Evolutionary conservation across 225 moss, liverwort and hornwort genomes (phyloP).

Genomic region (Marchantia polymorpha): DNA sequence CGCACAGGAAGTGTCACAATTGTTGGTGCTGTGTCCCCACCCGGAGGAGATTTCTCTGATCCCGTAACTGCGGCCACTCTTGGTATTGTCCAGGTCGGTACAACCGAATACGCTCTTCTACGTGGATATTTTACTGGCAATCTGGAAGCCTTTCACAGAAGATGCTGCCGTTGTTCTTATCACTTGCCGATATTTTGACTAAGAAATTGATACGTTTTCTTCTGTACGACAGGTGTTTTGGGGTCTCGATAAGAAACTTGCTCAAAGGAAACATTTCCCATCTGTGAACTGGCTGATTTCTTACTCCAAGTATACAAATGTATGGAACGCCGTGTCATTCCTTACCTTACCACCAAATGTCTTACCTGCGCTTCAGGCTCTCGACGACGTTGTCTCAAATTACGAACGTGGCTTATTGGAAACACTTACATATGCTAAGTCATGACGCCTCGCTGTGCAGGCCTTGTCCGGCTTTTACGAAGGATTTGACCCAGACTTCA

Average conservation of each 20-base stretch:
- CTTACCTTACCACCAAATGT: background rate
- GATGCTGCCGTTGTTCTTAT: background rate
- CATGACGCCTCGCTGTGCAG: constrained; percentile 23
- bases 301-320: constrained; percentile 95
- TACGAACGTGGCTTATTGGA: background rate
- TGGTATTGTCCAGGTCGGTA: constrained; percentile 85
- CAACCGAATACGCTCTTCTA: background rate
- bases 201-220: background rate
- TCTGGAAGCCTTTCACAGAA: background rate
- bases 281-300: constrained; percentile 99
- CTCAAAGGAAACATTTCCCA: constrained; percentile 96
- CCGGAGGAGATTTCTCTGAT: constrained; percentile 99
- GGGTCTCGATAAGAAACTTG: constrained; percentile 98
- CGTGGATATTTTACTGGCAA: no score
- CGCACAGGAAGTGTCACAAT: constrained; percentile 95
- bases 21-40: constrained; percentile 96
- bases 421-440: background rate
- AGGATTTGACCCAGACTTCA: constrained; percentile 88
- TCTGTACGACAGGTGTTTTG: constrained; percentile 67
- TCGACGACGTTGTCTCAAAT: background rate
- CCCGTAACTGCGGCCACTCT: constrained; percentile 96
- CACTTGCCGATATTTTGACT: background rate
- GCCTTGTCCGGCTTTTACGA: constrained; percentile 80
- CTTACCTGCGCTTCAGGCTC: background rate
- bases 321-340: constrained; percentile 3